A percentile compares a stretch with the other conserved stretches of the same genome.
Conservation (phyloP, 2,329 filamentous ascomycete species). For the Simplicillium sp. region DNA sequence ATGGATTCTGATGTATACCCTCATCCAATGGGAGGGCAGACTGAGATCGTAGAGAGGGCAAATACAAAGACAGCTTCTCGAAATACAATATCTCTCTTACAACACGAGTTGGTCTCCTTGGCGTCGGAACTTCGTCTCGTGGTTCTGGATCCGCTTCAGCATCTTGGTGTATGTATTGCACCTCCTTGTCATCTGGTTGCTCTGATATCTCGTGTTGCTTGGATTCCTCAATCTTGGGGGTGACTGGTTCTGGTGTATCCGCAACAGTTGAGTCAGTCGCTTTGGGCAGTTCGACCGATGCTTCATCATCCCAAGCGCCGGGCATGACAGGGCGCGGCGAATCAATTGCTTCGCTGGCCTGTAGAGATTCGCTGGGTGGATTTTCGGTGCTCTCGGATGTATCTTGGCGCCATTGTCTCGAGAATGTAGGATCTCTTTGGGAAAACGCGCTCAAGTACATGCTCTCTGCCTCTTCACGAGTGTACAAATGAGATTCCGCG, state of each 20-base stretch:
- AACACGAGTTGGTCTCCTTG: constrained; percentile 42
- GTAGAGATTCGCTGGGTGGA: constrained; percentile 4
- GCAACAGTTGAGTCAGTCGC: constrained; percentile 6
- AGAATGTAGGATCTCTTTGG: constrained; percentile 17
- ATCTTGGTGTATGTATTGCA: background rate
- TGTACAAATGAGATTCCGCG: constrained; percentile 60
- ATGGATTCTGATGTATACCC: constrained; percentile 13
- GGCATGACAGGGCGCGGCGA: constrained; percentile 29
- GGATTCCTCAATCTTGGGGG: constrained; percentile 6
- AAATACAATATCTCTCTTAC: constrained; percentile 45
- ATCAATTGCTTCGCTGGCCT: background rate
- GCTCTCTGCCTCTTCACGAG: constrained; percentile 72
- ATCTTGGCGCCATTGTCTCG: constrained; percentile 5
- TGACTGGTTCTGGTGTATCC: constrained; percentile 4
- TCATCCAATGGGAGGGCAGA: constrained; percentile 18
- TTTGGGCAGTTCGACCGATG: constrained; percentile 5
- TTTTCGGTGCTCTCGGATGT: background rate
- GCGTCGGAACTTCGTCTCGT: constrained; percentile 35
- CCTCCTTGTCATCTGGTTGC: constrained; percentile 3
- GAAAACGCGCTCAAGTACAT: constrained; percentile 77
- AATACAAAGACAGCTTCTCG: constrained; percentile 41
- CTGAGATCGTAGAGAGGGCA: constrained; percentile 40
- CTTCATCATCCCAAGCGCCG: constrained; percentile 39
- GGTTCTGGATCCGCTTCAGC: constrained; percentile 9
- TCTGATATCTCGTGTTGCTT: constrained; percentile 6